Conservation (phyloP, 2,329 filamentous ascomycete genomes). For the Pseudogymnoascus destructans region DNA sequence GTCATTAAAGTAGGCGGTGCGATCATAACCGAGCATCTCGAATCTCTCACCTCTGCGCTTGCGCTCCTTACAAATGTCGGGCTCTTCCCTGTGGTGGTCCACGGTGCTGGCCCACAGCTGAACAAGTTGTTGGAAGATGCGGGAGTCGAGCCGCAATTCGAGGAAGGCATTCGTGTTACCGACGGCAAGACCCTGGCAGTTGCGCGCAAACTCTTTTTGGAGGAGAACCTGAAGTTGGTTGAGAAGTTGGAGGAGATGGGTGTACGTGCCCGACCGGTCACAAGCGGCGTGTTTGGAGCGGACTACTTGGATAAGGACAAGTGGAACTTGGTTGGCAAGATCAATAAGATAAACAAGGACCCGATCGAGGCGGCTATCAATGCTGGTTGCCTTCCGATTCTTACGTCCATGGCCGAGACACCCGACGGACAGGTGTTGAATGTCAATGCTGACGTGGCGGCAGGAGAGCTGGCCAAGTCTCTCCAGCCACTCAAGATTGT, state of each 20-base stretch:
- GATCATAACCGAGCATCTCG: conserved; percentile 86
- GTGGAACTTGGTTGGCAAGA: conserved; percentile 91
- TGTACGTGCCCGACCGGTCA: conserved; percentile 78
- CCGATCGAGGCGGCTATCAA: conserved; percentile 86
- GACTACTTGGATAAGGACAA: conserved; percentile 95
- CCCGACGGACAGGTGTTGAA: conserved; percentile 86
- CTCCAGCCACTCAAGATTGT: conserved; percentile 94
- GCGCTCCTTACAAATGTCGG: conserved; percentile 91
- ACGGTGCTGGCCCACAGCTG: conserved; percentile 88
- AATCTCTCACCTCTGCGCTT: conserved; percentile 78
- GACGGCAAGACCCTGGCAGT: conserved; percentile 89
- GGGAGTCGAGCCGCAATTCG: conserved; percentile 87
- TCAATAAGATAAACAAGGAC: conserved; percentile 79
- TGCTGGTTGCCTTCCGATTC: conserved; percentile 79
- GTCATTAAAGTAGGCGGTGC: conserved; percentile 97
- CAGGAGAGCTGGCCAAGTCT: conserved; percentile 77
- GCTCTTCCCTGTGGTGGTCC: conserved; percentile 87
- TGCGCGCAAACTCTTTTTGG: conserved; percentile 81
- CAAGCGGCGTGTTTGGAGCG: conserved; percentile 77
- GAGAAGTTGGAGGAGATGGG: conserved; percentile 83
- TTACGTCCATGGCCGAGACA: conserved; percentile 94
- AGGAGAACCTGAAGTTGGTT: conserved; percentile 88
- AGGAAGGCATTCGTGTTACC: conserved; percentile 91
- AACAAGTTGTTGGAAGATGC: conserved; percentile 83
- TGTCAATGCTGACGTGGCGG: conserved; percentile 94